Percentiles rank a stretch among this genome's conserved stretches.
Evolutionary conservation across 768 basidiomycete genomes (phyloP).

Genomic region (Macrocybe gigantea): DNA sequence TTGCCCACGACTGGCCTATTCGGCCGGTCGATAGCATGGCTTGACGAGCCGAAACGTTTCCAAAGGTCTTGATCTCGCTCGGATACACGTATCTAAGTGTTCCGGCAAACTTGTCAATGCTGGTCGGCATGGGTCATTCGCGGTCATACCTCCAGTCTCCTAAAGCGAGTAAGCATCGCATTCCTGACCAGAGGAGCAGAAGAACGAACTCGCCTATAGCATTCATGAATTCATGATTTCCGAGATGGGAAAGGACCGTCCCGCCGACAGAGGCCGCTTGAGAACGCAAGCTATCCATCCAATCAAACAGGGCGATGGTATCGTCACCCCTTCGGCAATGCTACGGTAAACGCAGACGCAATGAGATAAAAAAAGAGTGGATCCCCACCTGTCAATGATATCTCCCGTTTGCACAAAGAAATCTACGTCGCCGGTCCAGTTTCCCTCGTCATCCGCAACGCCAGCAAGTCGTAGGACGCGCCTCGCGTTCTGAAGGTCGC

Average conservation of each 20-base stretch:
- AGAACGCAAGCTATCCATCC: conserved; percentile 78
- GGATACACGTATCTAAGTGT: conserved; percentile 61
- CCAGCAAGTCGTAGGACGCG: conserved; percentile 75
- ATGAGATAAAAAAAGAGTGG: background rate
- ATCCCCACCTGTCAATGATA: conserved; percentile 78
- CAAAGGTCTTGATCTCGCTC: conserved; percentile 80
- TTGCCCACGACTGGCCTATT: conserved; percentile 78
- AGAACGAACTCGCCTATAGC: conserved; percentile 50
- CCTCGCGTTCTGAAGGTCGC: conserved; percentile 76
- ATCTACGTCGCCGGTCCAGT: conserved; percentile 82
- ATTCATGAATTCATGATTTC: conserved; percentile 98
- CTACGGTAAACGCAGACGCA: background rate
- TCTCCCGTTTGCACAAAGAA: conserved; percentile 97
- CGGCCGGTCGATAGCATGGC: conserved; percentile 68
- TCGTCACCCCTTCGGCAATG: conserved; percentile 70
- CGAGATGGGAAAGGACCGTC: conserved; percentile 69
- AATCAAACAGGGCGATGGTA: conserved; percentile 76
- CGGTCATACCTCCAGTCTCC: conserved; percentile 25
- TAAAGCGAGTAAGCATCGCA: background rate
- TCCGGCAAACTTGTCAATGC: too few species aligned
- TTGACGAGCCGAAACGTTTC: conserved; percentile 63
- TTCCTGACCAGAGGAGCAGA: background rate
- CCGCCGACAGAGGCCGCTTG: conserved; percentile 71
- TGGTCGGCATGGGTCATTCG: too few species aligned
- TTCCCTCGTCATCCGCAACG: conserved; percentile 63